Evolutionary conservation across 1,284 basidiomycete genomes (phyloP), one percentile per base, ranked within the genome.

Genomic region (Trichosporon sp.): DNA sequence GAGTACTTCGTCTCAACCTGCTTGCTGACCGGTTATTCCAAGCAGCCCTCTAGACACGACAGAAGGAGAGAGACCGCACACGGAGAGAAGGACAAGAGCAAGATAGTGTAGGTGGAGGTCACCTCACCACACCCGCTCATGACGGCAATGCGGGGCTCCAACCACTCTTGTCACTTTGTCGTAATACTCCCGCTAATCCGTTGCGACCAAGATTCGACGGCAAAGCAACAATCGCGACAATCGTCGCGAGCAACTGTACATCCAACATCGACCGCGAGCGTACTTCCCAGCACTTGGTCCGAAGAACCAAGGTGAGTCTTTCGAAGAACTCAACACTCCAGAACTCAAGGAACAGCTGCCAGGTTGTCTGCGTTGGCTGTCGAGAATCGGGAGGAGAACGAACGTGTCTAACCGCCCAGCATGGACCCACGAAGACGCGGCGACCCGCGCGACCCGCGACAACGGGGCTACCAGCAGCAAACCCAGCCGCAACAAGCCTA

Each of bases 391-490:
- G 27, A 7, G 11, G 27, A 27, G 25, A 52, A 25, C 14, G 46
- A 27, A 27, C 25, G 25, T 54, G 27, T 27, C 52, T 44, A 34
- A 52, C 61, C 49, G 14, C n/a, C n/a, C 60, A 56, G 13, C 8
- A 63, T 63, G 62, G 62, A 64, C 21, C 61, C 65, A 11, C 56
- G 62, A 9, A 49, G 62, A 61, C 59, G 65, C 29, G 49, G 49
- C 27, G 49, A n/a, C n/a, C n/a, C n/a, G n/a, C n/a, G 49, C 49
- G 65, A 68, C 52, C 67, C 67, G 19, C 56, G 67, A 32, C 67
- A 56, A 33, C 56, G 63, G 14, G 59, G 54, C 49, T 56, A 63
- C 57, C 11, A 57, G 27, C 56, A 57, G 56, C 31, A 56, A 32
- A 23, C 10, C 32, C 34, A 56, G 36, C n/a, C n/a, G n/a, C n/a